These are phyloP conservation scores for Aspergillus luchuensis DNA, from an alignment of 2,329 filamentous ascomycete species.

Conservation along the genomic window DNA sequence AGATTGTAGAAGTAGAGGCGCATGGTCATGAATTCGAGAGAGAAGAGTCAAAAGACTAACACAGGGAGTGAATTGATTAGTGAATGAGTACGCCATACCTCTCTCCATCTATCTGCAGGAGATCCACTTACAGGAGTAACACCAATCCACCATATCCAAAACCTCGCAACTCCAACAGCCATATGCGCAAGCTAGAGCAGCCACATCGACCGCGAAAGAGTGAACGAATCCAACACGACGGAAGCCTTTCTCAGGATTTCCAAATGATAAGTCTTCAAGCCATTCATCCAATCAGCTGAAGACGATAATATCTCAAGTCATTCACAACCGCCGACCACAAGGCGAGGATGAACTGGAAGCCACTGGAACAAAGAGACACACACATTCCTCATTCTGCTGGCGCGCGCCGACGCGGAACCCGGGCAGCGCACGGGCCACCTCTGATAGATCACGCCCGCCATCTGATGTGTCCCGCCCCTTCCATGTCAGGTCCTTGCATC, in stretches of 20 bases:
- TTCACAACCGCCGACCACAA: no score
- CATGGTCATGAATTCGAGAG: not conserved
- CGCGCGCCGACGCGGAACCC: not conserved
- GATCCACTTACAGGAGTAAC: constrained; percentile 2
- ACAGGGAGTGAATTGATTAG: not conserved
- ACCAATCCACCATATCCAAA: constrained; percentile 3
- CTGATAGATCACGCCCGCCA: not conserved
- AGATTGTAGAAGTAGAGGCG: not conserved
- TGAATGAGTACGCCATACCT: not conserved
- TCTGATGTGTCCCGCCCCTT: not conserved
- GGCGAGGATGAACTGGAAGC: no score
- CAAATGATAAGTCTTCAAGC: not conserved
- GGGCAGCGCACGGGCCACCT: not conserved
- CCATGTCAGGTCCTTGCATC: not conserved
- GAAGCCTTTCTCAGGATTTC: not conserved
- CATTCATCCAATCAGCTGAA: not conserved
- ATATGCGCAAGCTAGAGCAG: not conserved
- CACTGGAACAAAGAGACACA: not conserved
- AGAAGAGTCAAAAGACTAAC: not conserved
- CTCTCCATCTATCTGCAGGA: constrained; percentile 1
- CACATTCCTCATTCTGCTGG: not conserved
- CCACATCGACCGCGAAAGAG: not conserved
- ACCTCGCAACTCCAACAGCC: not conserved
- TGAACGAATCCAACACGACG: not conserved
- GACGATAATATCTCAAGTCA: not conserved